phyloP scores from a whole-genome alignment of 371 early-diverging fungal species.

The Circinella minor region DNA sequence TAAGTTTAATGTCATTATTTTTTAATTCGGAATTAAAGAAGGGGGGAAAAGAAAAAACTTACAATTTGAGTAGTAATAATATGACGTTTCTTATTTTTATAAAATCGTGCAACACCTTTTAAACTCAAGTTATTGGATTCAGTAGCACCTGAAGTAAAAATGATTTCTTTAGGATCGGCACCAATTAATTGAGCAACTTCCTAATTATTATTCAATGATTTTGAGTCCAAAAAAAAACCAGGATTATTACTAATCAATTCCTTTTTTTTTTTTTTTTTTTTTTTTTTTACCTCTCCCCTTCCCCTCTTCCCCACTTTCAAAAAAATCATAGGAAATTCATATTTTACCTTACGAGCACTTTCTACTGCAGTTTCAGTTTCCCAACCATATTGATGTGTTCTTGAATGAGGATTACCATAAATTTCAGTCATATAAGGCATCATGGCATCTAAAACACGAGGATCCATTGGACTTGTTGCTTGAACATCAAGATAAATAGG shows the following conservation, averaged over 20 bases:
- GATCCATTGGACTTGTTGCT: slow-evolving; percentile 98
- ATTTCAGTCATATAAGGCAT: slow-evolving; percentile 93
- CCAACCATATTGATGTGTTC: slow-evolving; percentile 99
- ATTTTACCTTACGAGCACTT: slow-evolving; percentile 78
- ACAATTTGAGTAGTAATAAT: slow-evolving; percentile 98
- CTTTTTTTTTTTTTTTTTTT: no score
- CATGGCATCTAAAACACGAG: slow-evolving; percentile 98
- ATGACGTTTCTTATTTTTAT: slow-evolving; percentile 94
- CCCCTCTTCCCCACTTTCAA: no score
- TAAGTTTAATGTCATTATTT: no score
- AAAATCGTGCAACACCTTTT: slow-evolving; percentile 98
- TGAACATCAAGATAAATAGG: slow-evolving; percentile 97
- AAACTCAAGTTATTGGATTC: slow-evolving; percentile 98
- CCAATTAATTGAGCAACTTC: slow-evolving; percentile 93
- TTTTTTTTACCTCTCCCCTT: no score
- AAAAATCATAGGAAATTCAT: background rate
- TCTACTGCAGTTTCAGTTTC: slow-evolving; percentile 97
- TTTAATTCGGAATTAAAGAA: no score
- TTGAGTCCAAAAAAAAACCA: no score
- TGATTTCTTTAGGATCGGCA: slow-evolving; percentile 97
- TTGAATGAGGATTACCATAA: slow-evolving; percentile 99
- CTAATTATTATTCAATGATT: slow-evolving; percentile 39
- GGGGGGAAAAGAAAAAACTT: slow-evolving; percentile 27
- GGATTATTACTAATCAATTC: background rate
- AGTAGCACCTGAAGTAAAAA: slow-evolving; percentile 99